phyloP scores from a whole-genome alignment of 768 basidiomycete genomes.

The Lactifluus pinguis region DNA sequence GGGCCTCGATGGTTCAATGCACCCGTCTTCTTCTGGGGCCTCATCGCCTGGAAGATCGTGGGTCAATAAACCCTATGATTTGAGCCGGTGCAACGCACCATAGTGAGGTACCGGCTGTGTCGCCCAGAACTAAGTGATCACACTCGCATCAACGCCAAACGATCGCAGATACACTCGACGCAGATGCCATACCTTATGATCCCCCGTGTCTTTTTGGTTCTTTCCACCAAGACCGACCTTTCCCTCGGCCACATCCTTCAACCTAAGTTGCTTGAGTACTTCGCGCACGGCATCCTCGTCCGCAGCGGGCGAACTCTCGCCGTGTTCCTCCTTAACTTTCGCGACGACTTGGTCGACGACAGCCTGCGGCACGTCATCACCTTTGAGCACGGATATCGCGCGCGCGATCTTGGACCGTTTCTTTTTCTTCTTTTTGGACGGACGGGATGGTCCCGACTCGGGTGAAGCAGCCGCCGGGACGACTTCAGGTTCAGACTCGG shows the following conservation, averaged over 20 bases:
- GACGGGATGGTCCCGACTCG: slow-evolving; percentile 26
- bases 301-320: slow-evolving; percentile 27
- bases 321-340: slow-evolving; percentile 37
- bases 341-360: slow-evolving; percentile 59
- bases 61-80: not conserved
- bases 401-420: slow-evolving; percentile 67
- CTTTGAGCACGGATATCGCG: slow-evolving; percentile 39
- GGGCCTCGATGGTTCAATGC: slow-evolving; percentile 76
- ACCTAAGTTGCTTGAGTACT: slow-evolving; percentile 67
- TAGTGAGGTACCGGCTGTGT: slow-evolving; percentile 96
- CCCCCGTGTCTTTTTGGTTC: slow-evolving; percentile 73
- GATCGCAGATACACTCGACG: not conserved
- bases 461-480: slow-evolving; percentile 6
- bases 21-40: slow-evolving; percentile 66
- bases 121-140: slow-evolving; percentile 71
- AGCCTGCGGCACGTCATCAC: slow-evolving; percentile 52
- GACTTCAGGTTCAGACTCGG: slow-evolving; percentile 5
- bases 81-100: slow-evolving; percentile 32
- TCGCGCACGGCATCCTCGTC: slow-evolving; percentile 59
- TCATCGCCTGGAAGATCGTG: slow-evolving; percentile 42
- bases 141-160: not conserved
- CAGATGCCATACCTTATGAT: slow-evolving; percentile 63
- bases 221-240: slow-evolving; percentile 68
- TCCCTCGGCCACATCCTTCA: slow-evolving; percentile 80
- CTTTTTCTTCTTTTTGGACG: slow-evolving; percentile 82